phyloP scores from a whole-genome alignment of 1,139 yeast species.

The Saccharomycopsis hybrid region DNA sequence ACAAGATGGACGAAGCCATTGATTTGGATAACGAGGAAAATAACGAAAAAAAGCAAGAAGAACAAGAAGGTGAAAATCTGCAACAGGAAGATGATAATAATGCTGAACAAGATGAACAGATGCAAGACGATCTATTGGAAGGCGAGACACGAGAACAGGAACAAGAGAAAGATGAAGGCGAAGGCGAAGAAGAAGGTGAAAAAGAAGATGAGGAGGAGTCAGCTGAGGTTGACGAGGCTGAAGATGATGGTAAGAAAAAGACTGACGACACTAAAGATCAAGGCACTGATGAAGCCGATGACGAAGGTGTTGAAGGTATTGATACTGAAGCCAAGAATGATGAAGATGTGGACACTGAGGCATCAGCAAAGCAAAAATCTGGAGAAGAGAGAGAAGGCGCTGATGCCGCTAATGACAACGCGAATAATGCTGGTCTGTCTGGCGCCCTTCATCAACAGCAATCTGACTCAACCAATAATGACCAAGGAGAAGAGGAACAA shows the following conservation, averaged over 20 bases:
- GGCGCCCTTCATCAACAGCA: constrained; percentile 15
- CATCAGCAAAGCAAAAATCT: constrained; percentile 67
- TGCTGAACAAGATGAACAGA: constrained; percentile 28
- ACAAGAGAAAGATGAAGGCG: constrained; percentile 29
- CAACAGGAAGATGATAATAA: constrained; percentile 32
- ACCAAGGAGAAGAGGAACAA: constrained; percentile 30
- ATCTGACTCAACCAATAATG: constrained; percentile 33
- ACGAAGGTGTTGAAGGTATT: constrained; percentile 26
- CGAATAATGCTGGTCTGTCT: constrained; percentile 32
- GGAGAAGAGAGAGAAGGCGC: constrained; percentile 77
- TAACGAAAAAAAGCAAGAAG: constrained; percentile 28
- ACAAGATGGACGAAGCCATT: constrained; percentile 25
- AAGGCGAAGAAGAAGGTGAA: constrained; percentile 28
- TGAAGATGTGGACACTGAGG: constrained; percentile 45
- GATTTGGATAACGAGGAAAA: constrained; percentile 27
- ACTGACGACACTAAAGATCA: constrained; percentile 28
- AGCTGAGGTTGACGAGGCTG: constrained; percentile 27
- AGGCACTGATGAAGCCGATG: constrained; percentile 26
- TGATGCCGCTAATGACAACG: constrained; percentile 59
- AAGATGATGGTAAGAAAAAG: constrained; percentile 30
- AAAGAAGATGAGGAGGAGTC: no score
- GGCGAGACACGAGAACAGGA: constrained; percentile 30
- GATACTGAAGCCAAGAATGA: constrained; percentile 29
- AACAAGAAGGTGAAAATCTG: constrained; percentile 29
- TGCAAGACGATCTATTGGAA: no score